These are phyloP conservation scores for Blastomyces gilchristii DNA, from an alignment of 2,329 filamentous ascomycete species.

Conservation along the genomic window DNA sequence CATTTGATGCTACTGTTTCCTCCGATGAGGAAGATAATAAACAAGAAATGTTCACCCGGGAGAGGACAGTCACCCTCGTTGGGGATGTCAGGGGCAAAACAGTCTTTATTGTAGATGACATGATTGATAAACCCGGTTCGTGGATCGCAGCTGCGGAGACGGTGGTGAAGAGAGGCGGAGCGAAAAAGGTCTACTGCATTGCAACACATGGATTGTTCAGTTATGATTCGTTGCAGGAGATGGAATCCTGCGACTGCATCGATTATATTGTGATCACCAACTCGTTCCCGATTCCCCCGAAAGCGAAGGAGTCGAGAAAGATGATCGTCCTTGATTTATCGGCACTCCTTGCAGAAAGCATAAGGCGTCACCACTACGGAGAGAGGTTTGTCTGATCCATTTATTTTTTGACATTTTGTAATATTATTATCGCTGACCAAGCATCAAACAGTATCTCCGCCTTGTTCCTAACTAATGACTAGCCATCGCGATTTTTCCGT, in stretches of 20 bases:
- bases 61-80: conserved; percentile 95
- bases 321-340: conserved; percentile 83
- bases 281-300: conserved; percentile 82
- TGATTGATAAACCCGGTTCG: conserved; percentile 94
- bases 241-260: conserved; percentile 88
- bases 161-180: conserved; percentile 81
- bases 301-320: conserved; percentile 63
- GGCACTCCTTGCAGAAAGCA: conserved; percentile 78
- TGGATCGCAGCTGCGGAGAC: conserved; percentile 98
- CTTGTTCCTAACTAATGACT: conserved; percentile 55
- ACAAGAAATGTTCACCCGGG: conserved; percentile 58
- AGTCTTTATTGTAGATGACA: conserved; percentile 94
- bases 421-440: neutral
- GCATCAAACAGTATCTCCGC: conserved; percentile 35
- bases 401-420: no score
- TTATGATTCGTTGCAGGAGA: conserved; percentile 74
- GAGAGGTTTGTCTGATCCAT: conserved; percentile 48
- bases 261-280: conserved; percentile 92
- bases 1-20: conserved; percentile 71
- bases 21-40: conserved; percentile 77
- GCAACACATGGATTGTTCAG: conserved; percentile 94
- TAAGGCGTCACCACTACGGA: conserved; percentile 91
- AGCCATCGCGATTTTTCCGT: conserved; percentile 35
- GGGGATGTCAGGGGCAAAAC: conserved; percentile 81
- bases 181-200: conserved; percentile 94